Conservation (phyloP, 331 rosid species). For the Dryas integrifolia region DNA sequence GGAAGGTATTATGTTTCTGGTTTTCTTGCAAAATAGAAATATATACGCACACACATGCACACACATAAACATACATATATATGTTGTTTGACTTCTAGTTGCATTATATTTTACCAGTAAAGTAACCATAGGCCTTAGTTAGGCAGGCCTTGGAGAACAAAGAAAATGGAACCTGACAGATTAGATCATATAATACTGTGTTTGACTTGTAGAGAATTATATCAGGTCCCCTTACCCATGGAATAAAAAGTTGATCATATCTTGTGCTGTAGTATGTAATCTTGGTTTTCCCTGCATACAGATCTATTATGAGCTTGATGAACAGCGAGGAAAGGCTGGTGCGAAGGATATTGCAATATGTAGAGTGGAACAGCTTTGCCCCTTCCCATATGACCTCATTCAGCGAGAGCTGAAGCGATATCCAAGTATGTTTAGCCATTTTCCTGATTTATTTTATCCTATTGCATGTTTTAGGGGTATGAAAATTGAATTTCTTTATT, state of each 20-base stretch:
- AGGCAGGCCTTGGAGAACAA: neutral
- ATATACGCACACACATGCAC: too few relatives aligned
- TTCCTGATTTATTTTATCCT: neutral
- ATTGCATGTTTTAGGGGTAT: neutral
- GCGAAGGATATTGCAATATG: conserved; percentile 84
- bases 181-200: neutral
- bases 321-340: conserved; percentile 51
- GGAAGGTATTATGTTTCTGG: conserved; percentile 56
- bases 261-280: neutral
- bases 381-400: conserved; percentile 90
- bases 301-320: conserved; percentile 95
- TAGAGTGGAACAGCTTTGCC: conserved; percentile 90
- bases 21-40: neutral
- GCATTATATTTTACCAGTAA: neutral
- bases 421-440: conserved; percentile 60
- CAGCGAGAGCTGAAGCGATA: conserved; percentile 90
- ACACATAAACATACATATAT: too few relatives aligned
- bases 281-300: conserved; percentile 28
- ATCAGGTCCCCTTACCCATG: neutral
- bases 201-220: neutral
- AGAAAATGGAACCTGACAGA: neutral
- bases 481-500: neutral
- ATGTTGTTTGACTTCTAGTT: conserved; percentile 7
- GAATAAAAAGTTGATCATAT: neutral
- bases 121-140: neutral